phyloP scores from a whole-genome alignment of 1,139 yeast species.

The Magnusiomyces starmeri region DNA sequence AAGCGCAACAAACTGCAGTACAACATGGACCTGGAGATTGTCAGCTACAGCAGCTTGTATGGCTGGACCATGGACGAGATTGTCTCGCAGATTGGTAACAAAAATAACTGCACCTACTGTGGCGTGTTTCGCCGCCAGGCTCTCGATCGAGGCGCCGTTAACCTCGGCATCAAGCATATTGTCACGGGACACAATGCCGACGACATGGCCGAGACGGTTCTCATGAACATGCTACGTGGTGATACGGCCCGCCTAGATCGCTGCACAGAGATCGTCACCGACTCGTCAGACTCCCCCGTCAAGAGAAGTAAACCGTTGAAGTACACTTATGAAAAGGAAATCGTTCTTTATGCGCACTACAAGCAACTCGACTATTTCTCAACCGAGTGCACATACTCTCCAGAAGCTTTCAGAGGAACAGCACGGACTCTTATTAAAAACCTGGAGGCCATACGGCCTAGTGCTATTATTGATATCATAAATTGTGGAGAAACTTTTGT shows the following conservation, averaged over 20 bases:
- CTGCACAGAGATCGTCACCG: slow-evolving; percentile 84
- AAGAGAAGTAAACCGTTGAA: slow-evolving; percentile 94
- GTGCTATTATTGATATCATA: slow-evolving; percentile 89
- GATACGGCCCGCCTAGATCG: slow-evolving; percentile 88
- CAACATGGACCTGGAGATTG: slow-evolving; percentile 78
- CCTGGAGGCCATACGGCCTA: slow-evolving; percentile 82
- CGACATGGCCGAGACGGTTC: slow-evolving; percentile 96
- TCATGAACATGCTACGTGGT: slow-evolving; percentile 93
- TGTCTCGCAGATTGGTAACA: slow-evolving; percentile 87
- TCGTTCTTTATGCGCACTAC: slow-evolving; percentile 94
- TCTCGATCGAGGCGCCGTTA: slow-evolving; percentile 91
- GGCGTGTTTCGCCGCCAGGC: slow-evolving; percentile 97
- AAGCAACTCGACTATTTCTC: slow-evolving; percentile 92
- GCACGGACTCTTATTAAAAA: slow-evolving; percentile 89
- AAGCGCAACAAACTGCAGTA: slow-evolving; percentile 87
- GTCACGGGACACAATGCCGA: slow-evolving; percentile 99
- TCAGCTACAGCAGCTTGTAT: slow-evolving; percentile 82
- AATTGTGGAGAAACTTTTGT: slow-evolving; percentile 87
- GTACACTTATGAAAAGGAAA: slow-evolving; percentile 93
- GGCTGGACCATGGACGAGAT: slow-evolving; percentile 98
- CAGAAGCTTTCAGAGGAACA: slow-evolving; percentile 97
- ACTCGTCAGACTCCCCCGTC: slow-evolving; percentile 46
- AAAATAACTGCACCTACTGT: slow-evolving; percentile 95
- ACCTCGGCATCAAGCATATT: slow-evolving; percentile 76
- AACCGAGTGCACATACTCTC: slow-evolving; percentile 96